Percentiles rank a stretch among this genome's conserved stretches.
Conservation (phyloP, 441 rosid genomes). For the Croton laevigatus region DNA sequence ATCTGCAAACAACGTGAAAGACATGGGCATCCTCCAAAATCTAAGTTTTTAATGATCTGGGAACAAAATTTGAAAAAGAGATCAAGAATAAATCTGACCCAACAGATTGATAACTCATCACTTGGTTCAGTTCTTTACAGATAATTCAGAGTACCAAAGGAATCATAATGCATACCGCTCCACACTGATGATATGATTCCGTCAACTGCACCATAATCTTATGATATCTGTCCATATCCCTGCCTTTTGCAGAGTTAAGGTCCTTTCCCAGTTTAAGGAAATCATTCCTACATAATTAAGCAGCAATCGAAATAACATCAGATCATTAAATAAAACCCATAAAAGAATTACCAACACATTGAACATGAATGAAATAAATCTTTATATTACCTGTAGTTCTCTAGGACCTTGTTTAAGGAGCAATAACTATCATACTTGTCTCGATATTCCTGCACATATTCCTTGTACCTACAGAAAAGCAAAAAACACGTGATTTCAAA, state of each 20-base stretch:
- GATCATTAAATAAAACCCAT: slow-evolving; percentile 9
- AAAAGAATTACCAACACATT: neutral
- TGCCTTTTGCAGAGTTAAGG: slow-evolving; percentile 64
- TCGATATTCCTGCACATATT: slow-evolving; percentile 70
- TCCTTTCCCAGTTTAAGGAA: slow-evolving; percentile 76
- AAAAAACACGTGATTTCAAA: slow-evolving; percentile 13
- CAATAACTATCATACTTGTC: slow-evolving; percentile 78
- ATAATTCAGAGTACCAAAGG: slow-evolving; percentile 9
- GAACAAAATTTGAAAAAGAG: neutral
- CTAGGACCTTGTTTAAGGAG: slow-evolving; percentile 70
- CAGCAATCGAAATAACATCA: neutral
- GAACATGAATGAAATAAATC: slow-evolving; percentile 15
- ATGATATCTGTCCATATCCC: slow-evolving; percentile 66
- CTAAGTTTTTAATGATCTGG: slow-evolving; percentile 1
- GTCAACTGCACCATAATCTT: slow-evolving; percentile 52
- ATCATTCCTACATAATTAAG: slow-evolving; percentile 42
- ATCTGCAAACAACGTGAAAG: neutral
- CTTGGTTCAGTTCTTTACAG: neutral
- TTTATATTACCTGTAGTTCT: slow-evolving; percentile 65
- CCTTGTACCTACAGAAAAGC: slow-evolving; percentile 55
- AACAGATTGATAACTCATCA: neutral
- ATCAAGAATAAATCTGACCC: neutral
- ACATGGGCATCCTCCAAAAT: neutral
- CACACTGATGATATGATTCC: slow-evolving; percentile 61
- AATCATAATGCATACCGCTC: slow-evolving; percentile 46